These are phyloP conservation scores for Iberis pinnata DNA, from an alignment of 345 rosid genomes.

Conservation along the genomic window DNA sequence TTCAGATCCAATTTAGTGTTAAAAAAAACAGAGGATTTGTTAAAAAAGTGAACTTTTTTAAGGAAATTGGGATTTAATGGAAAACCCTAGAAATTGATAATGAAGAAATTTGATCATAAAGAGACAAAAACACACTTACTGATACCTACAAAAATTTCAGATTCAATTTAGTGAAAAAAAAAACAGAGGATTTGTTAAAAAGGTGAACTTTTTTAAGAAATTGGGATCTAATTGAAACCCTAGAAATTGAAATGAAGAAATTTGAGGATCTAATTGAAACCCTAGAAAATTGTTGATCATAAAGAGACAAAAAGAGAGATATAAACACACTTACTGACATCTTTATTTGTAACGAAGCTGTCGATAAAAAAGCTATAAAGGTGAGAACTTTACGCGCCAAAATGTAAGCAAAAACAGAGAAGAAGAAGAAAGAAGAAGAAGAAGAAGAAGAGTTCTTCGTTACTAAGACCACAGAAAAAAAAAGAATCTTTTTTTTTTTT, in stretches of 20 bases:
- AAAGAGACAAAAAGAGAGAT: conserved; percentile 21
- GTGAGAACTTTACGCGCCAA: conserved; percentile 30
- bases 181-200: background rate
- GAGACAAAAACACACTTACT: too few species aligned
- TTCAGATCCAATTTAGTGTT: background rate
- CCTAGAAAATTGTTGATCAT: background rate
- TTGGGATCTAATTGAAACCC: too few species aligned
- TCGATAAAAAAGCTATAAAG: conserved; percentile 23
- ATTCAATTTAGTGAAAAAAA: background rate
- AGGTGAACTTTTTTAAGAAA: too few species aligned
- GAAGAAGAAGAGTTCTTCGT: conserved; percentile 19
- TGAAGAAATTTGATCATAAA: too few species aligned
- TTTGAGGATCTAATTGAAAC: too few species aligned
- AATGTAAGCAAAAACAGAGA: conserved; percentile 7
- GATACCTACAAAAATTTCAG: too few species aligned
- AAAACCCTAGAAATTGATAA: too few species aligned
- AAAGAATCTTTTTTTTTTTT: conserved; percentile 1
- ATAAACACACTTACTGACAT: conserved; percentile 37
- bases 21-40: background rate
- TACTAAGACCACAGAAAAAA: conserved; percentile 18
- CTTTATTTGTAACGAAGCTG: conserved; percentile 33
- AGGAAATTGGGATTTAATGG: too few species aligned
- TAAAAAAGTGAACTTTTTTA: too few species aligned
- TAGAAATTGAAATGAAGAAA: too few species aligned
- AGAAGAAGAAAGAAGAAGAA: conserved; percentile 6